Evolutionary conservation across 2,329 filamentous ascomycete genomes (phyloP).

Genomic region (Pestalotiopsis sp.): DNA sequence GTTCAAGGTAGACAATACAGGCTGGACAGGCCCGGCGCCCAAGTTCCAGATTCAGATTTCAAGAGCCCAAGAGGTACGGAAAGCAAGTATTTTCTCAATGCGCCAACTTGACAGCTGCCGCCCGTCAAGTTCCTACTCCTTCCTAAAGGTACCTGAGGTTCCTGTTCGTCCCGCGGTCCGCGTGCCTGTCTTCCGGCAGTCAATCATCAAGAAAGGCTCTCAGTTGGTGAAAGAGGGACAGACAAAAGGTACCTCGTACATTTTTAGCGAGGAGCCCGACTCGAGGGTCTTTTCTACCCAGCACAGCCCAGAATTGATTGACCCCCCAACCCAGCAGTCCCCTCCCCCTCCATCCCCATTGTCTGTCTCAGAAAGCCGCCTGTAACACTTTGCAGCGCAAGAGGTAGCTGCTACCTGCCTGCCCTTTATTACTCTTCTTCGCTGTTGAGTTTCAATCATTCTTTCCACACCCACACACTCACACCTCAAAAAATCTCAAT

Average conservation of each 20-base stretch:
- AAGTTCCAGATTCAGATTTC: neutral
- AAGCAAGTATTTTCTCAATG: too few relatives aligned
- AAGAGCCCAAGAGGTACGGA: too few relatives aligned
- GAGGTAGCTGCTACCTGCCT: constrained; percentile 25
- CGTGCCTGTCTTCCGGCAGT: neutral
- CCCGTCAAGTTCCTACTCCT: neutral
- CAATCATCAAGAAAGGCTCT: neutral
- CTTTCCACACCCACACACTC: neutral
- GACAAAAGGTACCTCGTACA: neutral
- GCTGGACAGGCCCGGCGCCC: neutral
- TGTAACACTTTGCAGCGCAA: constrained; percentile 40
- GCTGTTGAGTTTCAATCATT: neutral
- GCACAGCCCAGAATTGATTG: neutral
- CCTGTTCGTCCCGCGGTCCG: neutral
- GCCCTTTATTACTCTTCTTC: neutral
- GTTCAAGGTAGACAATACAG: neutral
- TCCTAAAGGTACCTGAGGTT: neutral
- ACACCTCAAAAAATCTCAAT: neutral
- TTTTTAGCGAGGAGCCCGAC: neutral
- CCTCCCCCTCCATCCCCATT: constrained; percentile 20
- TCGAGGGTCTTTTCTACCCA: neutral
- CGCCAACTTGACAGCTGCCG: neutral
- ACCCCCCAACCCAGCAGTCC: constrained; percentile 1
- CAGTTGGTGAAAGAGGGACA: neutral
- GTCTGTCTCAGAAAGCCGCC: constrained; percentile 42